Percentiles rank a stretch among this genome's conserved stretches.
phyloP scores from a whole-genome alignment of 108 stramenopile genomes.

The Craspedostauros australis region DNA sequence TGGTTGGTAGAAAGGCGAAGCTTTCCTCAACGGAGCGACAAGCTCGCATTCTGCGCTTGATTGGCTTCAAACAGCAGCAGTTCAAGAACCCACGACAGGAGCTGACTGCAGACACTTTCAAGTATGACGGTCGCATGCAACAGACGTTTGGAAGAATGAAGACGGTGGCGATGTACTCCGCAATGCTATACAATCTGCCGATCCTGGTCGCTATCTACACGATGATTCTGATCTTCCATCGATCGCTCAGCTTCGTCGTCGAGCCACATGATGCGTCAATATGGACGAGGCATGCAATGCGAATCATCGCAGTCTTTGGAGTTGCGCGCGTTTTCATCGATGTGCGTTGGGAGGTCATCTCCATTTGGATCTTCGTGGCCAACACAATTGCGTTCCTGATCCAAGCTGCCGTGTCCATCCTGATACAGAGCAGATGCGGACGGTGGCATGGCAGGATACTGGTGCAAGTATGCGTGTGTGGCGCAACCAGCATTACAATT shows the following conservation, averaged over 20 bases:
- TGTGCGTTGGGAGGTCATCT: background rate
- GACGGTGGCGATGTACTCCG: conserved; percentile 17
- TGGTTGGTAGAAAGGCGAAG: background rate
- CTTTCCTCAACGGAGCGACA: background rate
- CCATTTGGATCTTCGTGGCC: conserved; percentile 18
- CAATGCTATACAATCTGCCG: conserved; percentile 30
- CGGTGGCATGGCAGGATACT: no score
- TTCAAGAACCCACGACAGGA: background rate
- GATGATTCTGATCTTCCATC: conserved; percentile 1
- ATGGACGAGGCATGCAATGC: background rate
- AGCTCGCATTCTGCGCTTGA: background rate
- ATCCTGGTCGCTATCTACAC: conserved; percentile 12
- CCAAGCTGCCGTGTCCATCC: no score
- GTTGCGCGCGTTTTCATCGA: background rate
- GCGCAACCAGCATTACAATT: no score
- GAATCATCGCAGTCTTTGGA: conserved; percentile 1
- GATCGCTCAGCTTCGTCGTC: background rate
- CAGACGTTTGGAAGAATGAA: background rate
- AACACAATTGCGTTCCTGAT: no score
- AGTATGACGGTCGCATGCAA: background rate
- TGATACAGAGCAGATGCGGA: no score
- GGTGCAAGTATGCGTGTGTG: no score
- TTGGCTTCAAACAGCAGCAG: background rate
- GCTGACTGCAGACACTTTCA: no score
- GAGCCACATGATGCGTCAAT: background rate